phyloP scores from a whole-genome alignment of 495 filamentous ascomycete species.

The Sordaria brevicollis region DNA sequence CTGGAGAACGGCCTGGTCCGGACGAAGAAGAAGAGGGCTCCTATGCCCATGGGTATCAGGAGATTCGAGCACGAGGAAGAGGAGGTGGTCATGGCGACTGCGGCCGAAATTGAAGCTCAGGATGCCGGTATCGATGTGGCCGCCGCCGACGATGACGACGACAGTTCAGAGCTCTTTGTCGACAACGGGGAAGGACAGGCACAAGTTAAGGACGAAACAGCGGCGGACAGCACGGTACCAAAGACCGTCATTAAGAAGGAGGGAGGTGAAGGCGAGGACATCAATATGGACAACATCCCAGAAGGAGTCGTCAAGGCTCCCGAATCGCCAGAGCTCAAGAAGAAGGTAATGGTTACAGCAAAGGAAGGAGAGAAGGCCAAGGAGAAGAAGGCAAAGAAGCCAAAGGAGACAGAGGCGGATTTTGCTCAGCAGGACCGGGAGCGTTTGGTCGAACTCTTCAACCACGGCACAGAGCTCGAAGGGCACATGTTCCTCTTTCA shows the following conservation, averaged over 20 bases:
- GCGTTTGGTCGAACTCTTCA: slow-evolving; percentile 23
- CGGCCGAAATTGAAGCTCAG: slow-evolving; percentile 37
- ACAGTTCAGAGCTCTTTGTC: slow-evolving; percentile 38
- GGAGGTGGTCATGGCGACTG: slow-evolving; percentile 40
- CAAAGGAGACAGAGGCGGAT: slow-evolving; percentile 27
- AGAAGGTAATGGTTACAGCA: slow-evolving; percentile 6
- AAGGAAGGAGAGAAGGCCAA: slow-evolving; percentile 16
- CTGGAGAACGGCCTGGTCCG: slow-evolving; percentile 6
- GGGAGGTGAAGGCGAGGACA: slow-evolving; percentile 14
- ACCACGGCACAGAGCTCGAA: slow-evolving; percentile 20
- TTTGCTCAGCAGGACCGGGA: slow-evolving; percentile 19
- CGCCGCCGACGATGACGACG: slow-evolving; percentile 17
- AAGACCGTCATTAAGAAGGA: slow-evolving; percentile 25
- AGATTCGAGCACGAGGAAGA: slow-evolving; percentile 45
- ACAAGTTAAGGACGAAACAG: slow-evolving; percentile 20
- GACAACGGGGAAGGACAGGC: slow-evolving; percentile 7
- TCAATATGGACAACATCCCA: slow-evolving; percentile 30
- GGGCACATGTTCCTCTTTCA: slow-evolving; percentile 55
- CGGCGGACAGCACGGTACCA: slow-evolving; percentile 21
- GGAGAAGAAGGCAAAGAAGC: slow-evolving; percentile 14
- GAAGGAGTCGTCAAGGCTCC: slow-evolving; percentile 18
- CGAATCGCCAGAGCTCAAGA: slow-evolving; percentile 23
- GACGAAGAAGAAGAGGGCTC: slow-evolving; percentile 12
- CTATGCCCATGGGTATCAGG: slow-evolving; percentile 37
- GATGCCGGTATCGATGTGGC: slow-evolving; percentile 13